These are phyloP conservation scores for Ramaria rubella DNA, from an alignment of 768 basidiomycete species.

Conservation along the genomic window DNA sequence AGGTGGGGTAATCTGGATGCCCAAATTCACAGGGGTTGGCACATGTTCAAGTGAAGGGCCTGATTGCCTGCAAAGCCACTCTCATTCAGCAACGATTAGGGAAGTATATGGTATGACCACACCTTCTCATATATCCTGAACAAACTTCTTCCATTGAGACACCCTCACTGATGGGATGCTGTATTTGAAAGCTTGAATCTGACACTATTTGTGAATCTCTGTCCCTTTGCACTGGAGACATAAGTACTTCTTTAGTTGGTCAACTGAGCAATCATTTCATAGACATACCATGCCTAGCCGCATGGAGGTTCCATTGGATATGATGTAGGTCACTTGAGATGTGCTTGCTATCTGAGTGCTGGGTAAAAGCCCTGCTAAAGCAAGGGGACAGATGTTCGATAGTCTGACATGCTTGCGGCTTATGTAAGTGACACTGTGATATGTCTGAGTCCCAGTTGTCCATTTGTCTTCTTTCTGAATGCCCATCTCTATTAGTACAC, in stretches of 20 bases:
- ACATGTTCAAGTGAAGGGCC: slow-evolving; percentile 77
- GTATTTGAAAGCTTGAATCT: slow-evolving; percentile 67
- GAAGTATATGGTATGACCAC: slow-evolving; percentile 12
- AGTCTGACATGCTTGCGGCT: too few species aligned
- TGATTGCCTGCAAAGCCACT: slow-evolving; percentile 57
- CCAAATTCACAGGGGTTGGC: slow-evolving; percentile 74
- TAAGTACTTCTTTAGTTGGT: neutral
- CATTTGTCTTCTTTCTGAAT: too few species aligned
- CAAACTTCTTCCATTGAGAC: slow-evolving; percentile 71
- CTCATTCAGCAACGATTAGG: neutral
- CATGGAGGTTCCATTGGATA: slow-evolving; percentile 67
- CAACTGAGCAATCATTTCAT: too few species aligned
- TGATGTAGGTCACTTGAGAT: slow-evolving; percentile 48
- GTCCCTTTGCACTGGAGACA: slow-evolving; percentile 59
- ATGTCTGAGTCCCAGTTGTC: too few species aligned
- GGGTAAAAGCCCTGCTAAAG: too few species aligned
- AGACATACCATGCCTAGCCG: slow-evolving; percentile 47
- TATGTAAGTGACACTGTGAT: too few species aligned
- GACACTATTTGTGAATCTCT: slow-evolving; percentile 65
- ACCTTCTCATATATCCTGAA: slow-evolving; percentile 91
- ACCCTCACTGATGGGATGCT: slow-evolving; percentile 85
- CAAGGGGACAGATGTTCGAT: too few species aligned
- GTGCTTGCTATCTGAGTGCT: slow-evolving; percentile 58
- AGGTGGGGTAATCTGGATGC: slow-evolving; percentile 68
- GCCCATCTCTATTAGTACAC: too few species aligned